Percentiles rank a stretch among this genome's conserved stretches.
Conservation (phyloP, 768 basidiomycete species). For the Leccinum fibrillosum region DNA sequence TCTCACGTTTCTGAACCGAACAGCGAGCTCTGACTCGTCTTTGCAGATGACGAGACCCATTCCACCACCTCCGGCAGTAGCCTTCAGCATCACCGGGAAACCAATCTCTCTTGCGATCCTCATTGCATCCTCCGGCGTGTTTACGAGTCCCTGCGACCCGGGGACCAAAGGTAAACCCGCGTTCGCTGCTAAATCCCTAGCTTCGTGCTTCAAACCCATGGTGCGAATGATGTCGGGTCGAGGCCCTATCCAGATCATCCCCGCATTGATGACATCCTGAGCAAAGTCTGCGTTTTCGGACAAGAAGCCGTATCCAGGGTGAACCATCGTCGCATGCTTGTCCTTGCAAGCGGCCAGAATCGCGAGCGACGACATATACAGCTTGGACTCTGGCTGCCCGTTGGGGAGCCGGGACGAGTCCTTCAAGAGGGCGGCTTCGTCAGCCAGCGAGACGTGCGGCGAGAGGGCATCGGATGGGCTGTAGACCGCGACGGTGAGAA, state of each 20-base stretch:
- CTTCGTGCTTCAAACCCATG: conserved; percentile 66
- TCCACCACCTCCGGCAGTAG: conserved; percentile 67
- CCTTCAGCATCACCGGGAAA: conserved; percentile 64
- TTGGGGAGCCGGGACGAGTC: not conserved
- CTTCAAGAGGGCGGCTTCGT: conserved; percentile 43
- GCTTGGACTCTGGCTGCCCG: conserved; percentile 38
- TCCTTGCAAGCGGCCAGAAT: conserved; percentile 44
- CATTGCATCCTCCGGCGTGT: conserved; percentile 39
- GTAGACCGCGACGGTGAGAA: conserved; percentile 58
- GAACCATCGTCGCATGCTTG: conserved; percentile 47
- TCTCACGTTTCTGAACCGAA: conserved; percentile 35
- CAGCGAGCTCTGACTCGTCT: conserved; percentile 35
- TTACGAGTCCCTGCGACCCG: conserved; percentile 50
- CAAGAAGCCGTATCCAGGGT: conserved; percentile 65
- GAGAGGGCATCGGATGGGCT: conserved; percentile 55
- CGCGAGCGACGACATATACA: conserved; percentile 38
- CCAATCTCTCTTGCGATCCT: conserved; percentile 41
- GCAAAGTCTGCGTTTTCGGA: conserved; percentile 64
- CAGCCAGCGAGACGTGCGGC: conserved; percentile 55
- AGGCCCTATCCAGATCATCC: conserved; percentile 60
- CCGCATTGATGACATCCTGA: conserved; percentile 39
- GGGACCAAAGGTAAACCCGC: conserved; percentile 55
- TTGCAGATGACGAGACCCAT: conserved; percentile 61
- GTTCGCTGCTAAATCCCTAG: conserved; percentile 40
- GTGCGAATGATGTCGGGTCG: conserved; percentile 42